These are phyloP conservation scores for Cyanidiococcus yangmingshanensis DNA, from an alignment of 23 red algal genomes.

Conservation along the genomic window DNA sequence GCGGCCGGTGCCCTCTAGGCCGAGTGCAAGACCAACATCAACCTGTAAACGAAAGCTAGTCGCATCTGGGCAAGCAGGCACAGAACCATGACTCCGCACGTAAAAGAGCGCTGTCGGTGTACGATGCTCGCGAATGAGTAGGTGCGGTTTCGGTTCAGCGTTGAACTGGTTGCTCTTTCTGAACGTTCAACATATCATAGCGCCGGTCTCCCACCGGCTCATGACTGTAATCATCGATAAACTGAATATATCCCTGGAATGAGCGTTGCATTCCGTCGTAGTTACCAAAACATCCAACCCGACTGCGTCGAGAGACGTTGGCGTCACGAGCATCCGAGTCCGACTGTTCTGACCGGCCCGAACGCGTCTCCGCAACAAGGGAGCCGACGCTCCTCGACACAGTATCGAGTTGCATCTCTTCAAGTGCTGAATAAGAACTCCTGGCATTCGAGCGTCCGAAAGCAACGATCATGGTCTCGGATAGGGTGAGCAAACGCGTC, in stretches of 20 bases:
- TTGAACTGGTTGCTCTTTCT: slow-evolving; percentile 49
- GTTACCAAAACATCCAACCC: not conserved
- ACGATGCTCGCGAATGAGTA: slow-evolving; percentile 31
- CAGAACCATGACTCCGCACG: slow-evolving; percentile 78
- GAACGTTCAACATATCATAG: slow-evolving; percentile 31
- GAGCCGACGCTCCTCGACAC: too few relatives aligned
- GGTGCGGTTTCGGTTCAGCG: slow-evolving; percentile 46
- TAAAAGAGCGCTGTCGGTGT: slow-evolving; percentile 79
- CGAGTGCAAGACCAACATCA: slow-evolving; percentile 26
- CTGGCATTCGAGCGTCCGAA: too few relatives aligned
- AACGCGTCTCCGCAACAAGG: too few relatives aligned
- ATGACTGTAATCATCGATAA: not conserved
- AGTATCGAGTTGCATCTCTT: too few relatives aligned
- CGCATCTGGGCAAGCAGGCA: slow-evolving; percentile 23
- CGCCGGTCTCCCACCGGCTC: not conserved
- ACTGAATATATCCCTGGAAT: not conserved
- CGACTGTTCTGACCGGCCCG: too few relatives aligned
- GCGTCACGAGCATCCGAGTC: too few relatives aligned
- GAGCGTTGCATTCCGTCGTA: not conserved
- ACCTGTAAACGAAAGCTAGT: not conserved
- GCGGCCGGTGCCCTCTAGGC: slow-evolving; percentile 20
- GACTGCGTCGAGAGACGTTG: too few relatives aligned
- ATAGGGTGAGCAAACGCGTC: too few relatives aligned
- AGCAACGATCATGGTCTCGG: too few relatives aligned
- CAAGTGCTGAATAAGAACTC: too few relatives aligned